Conservation (phyloP, 2,329 filamentous ascomycete species). For the Chaetomium olivaceum region DNA sequence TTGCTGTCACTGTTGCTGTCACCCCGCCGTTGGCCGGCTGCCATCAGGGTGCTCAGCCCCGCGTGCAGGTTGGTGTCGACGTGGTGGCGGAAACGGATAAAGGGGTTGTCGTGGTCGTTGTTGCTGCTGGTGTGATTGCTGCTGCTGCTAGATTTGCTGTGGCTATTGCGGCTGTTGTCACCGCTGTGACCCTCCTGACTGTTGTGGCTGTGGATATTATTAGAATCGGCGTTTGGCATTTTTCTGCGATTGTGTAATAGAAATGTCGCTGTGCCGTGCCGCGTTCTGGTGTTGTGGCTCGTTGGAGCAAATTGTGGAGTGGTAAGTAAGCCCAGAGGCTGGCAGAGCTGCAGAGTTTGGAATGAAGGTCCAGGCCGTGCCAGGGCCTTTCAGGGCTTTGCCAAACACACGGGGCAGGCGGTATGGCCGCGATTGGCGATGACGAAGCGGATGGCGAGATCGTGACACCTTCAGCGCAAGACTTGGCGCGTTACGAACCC, state of each 20-base stretch:
- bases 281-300: neutral
- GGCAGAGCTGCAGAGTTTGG: neutral
- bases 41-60: conserved; percentile 17
- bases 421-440: conserved; percentile 6
- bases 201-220: neutral
- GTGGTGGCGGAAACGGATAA: conserved; percentile 26
- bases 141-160: neutral
- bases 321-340: neutral
- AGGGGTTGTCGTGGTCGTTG: conserved; percentile 16
- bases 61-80: conserved; percentile 24
- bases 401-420: neutral
- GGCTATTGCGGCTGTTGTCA: neutral
- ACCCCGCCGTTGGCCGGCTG: neutral
- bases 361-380: neutral
- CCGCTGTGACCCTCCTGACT: neutral
- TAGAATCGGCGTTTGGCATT: neutral
- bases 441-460: conserved; percentile 17
- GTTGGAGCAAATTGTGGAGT: neutral
- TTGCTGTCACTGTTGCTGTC: too few relatives aligned
- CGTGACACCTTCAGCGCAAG: conserved; percentile 11
- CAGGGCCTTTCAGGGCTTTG: too few relatives aligned
- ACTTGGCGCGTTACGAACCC: conserved; percentile 12
- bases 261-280: neutral
- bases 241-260: neutral
- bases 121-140: neutral